Conservation (phyloP, 306 rosid genomes). For the Bauhinia variegata region DNA sequence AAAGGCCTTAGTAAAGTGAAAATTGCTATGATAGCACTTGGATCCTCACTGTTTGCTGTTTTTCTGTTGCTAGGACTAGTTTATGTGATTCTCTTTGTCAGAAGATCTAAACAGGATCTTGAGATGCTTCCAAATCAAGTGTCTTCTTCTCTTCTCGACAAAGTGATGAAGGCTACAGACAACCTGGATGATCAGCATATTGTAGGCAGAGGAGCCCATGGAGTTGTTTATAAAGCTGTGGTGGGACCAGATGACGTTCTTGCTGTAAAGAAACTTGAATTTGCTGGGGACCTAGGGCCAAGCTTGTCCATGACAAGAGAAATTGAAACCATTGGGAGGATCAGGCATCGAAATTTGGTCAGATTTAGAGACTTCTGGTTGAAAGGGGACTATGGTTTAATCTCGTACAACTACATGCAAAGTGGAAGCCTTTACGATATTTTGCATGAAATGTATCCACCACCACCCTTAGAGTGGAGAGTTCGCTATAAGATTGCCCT, state of each 20-base stretch:
- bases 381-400: constrained; percentile 45
- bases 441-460: constrained; percentile 49
- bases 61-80: constrained; percentile 37
- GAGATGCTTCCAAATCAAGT: constrained; percentile 28
- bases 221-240: constrained; percentile 57
- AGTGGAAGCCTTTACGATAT: constrained; percentile 71
- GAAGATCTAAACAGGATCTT: constrained; percentile 29
- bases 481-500: constrained; percentile 56
- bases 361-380: constrained; percentile 53
- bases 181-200: constrained; percentile 46
- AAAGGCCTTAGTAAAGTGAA: constrained; percentile 37
- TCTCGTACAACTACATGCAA: constrained; percentile 51
- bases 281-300: constrained; percentile 37
- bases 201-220: constrained; percentile 68
- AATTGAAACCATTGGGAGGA: constrained; percentile 44
- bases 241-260: constrained; percentile 35
- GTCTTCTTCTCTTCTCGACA: constrained; percentile 40
- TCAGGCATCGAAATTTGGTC: constrained; percentile 58
- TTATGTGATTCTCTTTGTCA: constrained; percentile 20
- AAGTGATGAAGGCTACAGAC: constrained; percentile 50
- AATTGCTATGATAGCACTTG: constrained; percentile 49
- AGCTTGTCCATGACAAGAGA: constrained; percentile 52
- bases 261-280: constrained; percentile 63
- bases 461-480: constrained; percentile 47
- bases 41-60: constrained; percentile 35